Conservation (phyloP, 1,139 yeast genomes). For the Debaryomycetaceae sp. region DNA sequence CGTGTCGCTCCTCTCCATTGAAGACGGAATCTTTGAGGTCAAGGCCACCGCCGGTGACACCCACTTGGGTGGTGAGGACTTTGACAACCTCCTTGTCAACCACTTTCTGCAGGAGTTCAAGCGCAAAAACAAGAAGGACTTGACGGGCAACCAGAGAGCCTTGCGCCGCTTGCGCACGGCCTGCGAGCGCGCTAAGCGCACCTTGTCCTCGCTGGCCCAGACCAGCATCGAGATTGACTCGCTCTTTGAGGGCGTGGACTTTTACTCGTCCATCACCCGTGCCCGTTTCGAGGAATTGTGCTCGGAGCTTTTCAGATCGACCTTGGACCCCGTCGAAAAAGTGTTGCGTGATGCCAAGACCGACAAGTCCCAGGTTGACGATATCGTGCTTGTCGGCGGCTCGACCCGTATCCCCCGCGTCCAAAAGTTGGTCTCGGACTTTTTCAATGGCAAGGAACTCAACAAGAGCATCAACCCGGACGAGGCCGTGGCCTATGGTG, state of each 20-base stretch:
- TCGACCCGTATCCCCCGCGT: constrained; percentile 33
- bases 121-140: constrained; percentile 30
- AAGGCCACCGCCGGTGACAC: constrained; percentile 98
- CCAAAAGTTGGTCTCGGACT: constrained; percentile 28
- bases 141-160: constrained; percentile 28
- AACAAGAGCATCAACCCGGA: constrained; percentile 27
- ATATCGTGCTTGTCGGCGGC: constrained; percentile 31
- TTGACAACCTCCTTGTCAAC: constrained; percentile 36
- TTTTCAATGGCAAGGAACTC: constrained; percentile 35
- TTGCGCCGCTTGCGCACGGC: constrained; percentile 32
- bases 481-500: constrained; percentile 37
- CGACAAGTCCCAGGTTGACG: constrained; percentile 26
- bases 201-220: constrained; percentile 28
- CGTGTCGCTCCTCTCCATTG: constrained; percentile 85
- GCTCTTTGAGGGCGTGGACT: constrained; percentile 27
- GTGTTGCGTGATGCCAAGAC: constrained; percentile 30
- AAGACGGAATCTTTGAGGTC: constrained; percentile 94
- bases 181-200: constrained; percentile 32
- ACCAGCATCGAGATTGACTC: constrained; percentile 30
- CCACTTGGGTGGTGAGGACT: constrained; percentile 90
- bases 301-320: constrained; percentile 28
- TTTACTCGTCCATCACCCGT: constrained; percentile 30
- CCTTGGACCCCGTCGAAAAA: constrained; percentile 30
- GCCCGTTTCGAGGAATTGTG: constrained; percentile 32
- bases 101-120: constrained; percentile 27